Evolutionary conservation across 495 filamentous ascomycete species (phyloP), one percentile per base, ranked within the genome.

Genomic region (Neurospora sp.): DNA sequence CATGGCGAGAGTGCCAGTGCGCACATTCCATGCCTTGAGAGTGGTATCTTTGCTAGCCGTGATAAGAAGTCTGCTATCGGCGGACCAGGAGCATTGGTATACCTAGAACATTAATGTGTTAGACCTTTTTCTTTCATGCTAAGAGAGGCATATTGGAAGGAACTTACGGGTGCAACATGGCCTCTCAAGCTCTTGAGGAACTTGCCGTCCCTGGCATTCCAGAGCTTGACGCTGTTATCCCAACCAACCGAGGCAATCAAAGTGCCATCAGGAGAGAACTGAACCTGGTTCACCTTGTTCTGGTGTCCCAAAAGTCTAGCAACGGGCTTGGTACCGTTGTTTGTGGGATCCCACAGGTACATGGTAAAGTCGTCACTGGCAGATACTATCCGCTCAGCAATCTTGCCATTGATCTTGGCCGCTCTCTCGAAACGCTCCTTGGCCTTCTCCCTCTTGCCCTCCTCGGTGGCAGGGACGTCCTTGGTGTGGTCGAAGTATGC

Each of bases 221-320:
- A 81, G 9, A 80, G 71, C 72, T 80, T 81, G 18, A 77, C 78
- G 62, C 16, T 83, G 81, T 98, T 98, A 81, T 99, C 96, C 82
- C 94, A 99, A 39, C 89, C 90, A 20, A 92, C 90, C 8, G 91
- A 94, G 1, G 96, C 96, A 77, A 99, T 96, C 71, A 93, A 85
- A 2, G 88, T 85, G 73, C 93, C 94, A 77, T 97, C 93, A 0
- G 94, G 93, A 0, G 94, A 97, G 84, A 98, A 98, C 8, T 91
- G 92, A 18, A 98, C 94, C 79, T 98, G 91, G 82, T 98, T 98
- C 73, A 99, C 93, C 77, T 93, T 92, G 80, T 98, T 98, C 79
- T 97, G 94, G 79, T 99, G 96, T 11, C 96, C 96, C 35, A 94
- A 81, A 70, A 99, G 86, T 39, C 96, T 88, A n/a, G 93, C 90